Percentiles rank a stretch among this genome's conserved stretches.
Conservation (phyloP, 1,139 yeast species). For the Blastobotrys serpentis region DNA sequence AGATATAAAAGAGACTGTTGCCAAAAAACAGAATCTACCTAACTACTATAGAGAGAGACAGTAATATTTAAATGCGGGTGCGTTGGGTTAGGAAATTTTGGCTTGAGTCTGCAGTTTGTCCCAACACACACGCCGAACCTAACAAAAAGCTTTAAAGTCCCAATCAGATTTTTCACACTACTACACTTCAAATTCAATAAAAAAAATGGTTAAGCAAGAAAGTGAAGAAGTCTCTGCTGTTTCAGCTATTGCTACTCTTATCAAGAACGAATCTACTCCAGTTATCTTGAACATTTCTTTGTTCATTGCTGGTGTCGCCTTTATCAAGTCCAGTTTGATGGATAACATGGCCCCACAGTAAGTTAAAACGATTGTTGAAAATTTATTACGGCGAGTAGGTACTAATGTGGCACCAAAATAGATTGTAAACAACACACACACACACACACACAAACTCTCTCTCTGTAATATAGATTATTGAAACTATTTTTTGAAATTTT, state of each 20-base stretch:
- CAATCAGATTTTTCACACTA: conserved; percentile 8
- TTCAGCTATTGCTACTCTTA: conserved; percentile 21
- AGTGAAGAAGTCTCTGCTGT: conserved; percentile 22
- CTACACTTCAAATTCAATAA: background rate
- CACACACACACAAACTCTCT: too few relatives aligned
- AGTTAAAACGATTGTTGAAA: too few relatives aligned
- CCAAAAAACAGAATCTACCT: too few relatives aligned
- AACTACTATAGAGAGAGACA: too few relatives aligned
- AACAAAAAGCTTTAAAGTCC: too few relatives aligned
- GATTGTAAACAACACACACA: background rate
- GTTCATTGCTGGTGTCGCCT: conserved; percentile 40
- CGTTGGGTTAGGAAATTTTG: too few relatives aligned
- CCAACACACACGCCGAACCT: too few relatives aligned
- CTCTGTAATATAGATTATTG: conserved; percentile 5
- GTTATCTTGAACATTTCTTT: conserved; percentile 35
- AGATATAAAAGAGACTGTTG: too few relatives aligned
- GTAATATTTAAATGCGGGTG: too few relatives aligned
- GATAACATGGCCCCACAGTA: conserved; percentile 44
- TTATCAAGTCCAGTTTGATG: conserved; percentile 42
- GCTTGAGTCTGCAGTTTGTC: too few relatives aligned
- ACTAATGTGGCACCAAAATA: too few relatives aligned
- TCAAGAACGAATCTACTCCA: conserved; percentile 28
- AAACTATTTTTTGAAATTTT: conserved; percentile 6
- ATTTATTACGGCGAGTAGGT: too few relatives aligned
- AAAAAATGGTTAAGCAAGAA: conserved; percentile 25